Evolutionary conservation across 805 yeast species (phyloP).

Genomic region (Monosporozyma yasuniensis): DNA sequence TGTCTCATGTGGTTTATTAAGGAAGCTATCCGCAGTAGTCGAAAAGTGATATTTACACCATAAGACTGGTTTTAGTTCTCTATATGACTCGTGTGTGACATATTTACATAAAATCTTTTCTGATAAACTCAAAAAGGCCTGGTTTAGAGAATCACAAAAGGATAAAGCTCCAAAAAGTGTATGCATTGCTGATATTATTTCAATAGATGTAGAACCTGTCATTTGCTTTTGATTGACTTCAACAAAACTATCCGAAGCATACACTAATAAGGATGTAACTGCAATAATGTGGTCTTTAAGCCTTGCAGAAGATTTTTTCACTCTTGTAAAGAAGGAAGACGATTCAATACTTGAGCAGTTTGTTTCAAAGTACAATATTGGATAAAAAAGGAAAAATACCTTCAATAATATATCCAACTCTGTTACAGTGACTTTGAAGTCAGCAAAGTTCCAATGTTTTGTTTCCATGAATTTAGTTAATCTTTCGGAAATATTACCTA

Average conservation of each 20-base stretch:
- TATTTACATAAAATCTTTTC: conserved; percentile 44
- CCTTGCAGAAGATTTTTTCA: conserved; percentile 35
- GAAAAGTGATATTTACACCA: conserved; percentile 69
- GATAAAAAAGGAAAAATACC: conserved; percentile 36
- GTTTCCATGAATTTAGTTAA: conserved; percentile 25
- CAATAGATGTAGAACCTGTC: conserved; percentile 5
- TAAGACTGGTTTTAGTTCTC: conserved; percentile 67
- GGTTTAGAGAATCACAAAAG: conserved; percentile 59
- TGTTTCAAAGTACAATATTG: conserved; percentile 47
- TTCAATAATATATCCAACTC: conserved; percentile 20
- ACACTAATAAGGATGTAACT: not conserved
- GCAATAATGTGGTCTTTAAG: conserved; percentile 39
- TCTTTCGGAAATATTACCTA: conserved; percentile 41
- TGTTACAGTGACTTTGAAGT: not conserved
- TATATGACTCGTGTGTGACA: conserved; percentile 41
- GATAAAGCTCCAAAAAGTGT: conserved; percentile 60
- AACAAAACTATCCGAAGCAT: not conserved
- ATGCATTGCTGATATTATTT: conserved; percentile 53
- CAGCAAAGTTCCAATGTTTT: conserved; percentile 31
- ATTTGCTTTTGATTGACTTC: not conserved
- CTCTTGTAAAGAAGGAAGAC: conserved; percentile 36
- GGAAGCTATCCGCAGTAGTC: conserved; percentile 48
- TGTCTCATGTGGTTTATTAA: conserved; percentile 60
- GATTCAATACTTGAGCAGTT: conserved; percentile 32
- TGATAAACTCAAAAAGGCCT: conserved; percentile 51